Evolutionary conservation across 495 filamentous ascomycete genomes (phyloP), one percentile per base, ranked within the genome.

Genomic region (Aspergillus indologenus): DNA sequence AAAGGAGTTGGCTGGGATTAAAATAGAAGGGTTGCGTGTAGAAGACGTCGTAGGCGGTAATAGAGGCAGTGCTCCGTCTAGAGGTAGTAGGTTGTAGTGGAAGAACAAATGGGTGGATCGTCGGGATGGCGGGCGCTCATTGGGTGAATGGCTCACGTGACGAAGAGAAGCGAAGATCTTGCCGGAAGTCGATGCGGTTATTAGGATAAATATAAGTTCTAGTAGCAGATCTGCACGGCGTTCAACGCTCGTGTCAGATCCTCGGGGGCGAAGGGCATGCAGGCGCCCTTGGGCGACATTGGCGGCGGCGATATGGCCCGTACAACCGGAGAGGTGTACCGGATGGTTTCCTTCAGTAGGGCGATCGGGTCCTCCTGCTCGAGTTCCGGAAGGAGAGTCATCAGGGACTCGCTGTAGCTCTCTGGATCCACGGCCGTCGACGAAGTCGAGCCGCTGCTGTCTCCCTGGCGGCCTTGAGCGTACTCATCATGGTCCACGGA

Each of bases 161-260:
- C 18, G 40, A 29, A 11, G 43, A 52, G 51, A 57, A 61, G 23
- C 23, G 53, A 42, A 60, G 54, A 47, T 59, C 60, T 60, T 61
- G 53, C 54, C 61, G 52, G 52, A 68, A 63, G 59, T 54, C 23
- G 53, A 45, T 34, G 19, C 42, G 12, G 24, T 14, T 49, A 59
- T 61, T 29, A 45, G 20, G 23, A 40, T 45, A 45, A 58, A 29
- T 44, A 51, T 20, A 49, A 57, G 34, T 49, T 53, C 59, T 66
- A 75, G 6, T 64, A 64, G 63, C 65, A 75, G 61, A 77, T 65
- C 60, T 74, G 75, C 58, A 79, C 68, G 49, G 72, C 71, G 63
- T 68, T 67, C 69, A 79, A 70, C 56, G 76, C 76, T 47, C 72
- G 71, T 24, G 68, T 65, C 63, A 79, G 62, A 58, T 78, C 73